Evolutionary conservation across 148 eudicot genomes (phyloP), one percentile per base, ranked within the genome.

Genomic region (Amaranthus cruentus): DNA sequence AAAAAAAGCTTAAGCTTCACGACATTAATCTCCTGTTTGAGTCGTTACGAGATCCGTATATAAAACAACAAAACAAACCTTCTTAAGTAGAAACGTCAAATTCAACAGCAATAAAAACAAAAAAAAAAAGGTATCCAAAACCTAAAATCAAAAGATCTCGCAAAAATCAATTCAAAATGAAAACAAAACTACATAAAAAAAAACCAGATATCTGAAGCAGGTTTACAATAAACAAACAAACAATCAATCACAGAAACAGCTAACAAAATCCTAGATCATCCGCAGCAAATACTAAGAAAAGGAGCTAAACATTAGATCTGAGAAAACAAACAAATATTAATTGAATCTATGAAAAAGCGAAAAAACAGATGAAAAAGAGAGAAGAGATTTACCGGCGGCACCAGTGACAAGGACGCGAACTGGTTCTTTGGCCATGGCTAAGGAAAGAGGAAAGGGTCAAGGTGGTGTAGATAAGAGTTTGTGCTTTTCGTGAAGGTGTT

Each of bases 401-500:
- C 95, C 91, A 66, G 95, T 88, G 80, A 90, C 95, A 8, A 90
- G 95, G 28, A 90, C 90, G 68, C 95, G 83, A 62, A 86, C 81
- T 71, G 95, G 90, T 66, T 90, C 87, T 64, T 73, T 82, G 53
- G 86, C 89, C 95, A 90, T 89, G 57, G 15, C 12, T 54, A 18
- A 18, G 18, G 18, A 42, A 53, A 64, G 57, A 54, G 62, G 49
- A 42, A 18, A 55, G 73, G 55, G 58, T 59, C 59, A 15, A 46
- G 66, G 43, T 28, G 66, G 70, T n/a, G 67, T 38, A 66, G 48
- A 64, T 8, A 42, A 62, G 56, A 67, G 69, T 44, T 47, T 47
- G 72, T 49, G 48, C 38, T 18, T 18, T 18, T 10, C 46, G 60
- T 67, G 53, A 11, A 9, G 5, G 65, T 9, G 70, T 42, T 28